Evolutionary conservation across 306 rosid genomes (phyloP), one percentile per base, ranked within the genome.

Genomic region (Trifolium repens): DNA sequence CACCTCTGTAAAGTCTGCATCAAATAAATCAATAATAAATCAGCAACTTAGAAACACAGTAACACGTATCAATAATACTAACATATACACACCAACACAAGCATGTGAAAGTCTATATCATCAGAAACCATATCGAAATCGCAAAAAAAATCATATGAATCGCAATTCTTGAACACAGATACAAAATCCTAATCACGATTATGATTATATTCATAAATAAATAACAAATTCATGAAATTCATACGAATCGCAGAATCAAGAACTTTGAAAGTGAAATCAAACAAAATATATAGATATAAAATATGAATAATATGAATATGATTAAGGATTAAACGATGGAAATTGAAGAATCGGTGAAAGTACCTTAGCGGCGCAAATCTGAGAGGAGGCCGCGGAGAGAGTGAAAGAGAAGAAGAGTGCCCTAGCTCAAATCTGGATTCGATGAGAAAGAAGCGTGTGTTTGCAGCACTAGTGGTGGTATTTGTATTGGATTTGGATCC

Each of bases 11-110:
- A 22, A 22, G 24, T 22, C 24, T 22, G 35, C 5, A n/a, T 9
- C 17, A 72, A 67, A 35, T 12, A 68, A 80, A 68, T 80, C 62
- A 47, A 68, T 22, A 22, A 80, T 5, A 60, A 59, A 35, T 17
- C 75, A 34, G 16, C 59, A 57, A 34, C 57, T 2, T 13, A 7
- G 34, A 72, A 27, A 19, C 26, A 30, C 37, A 47, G 71, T 8
- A 27, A 9, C 11, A 7, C 22, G 46, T 57, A 67, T 24, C 10
- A 43, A 74, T 24, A 44, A 6, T 15, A 53, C 10, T 30, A 30
- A 30, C 34, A 30, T 30, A 37, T 37, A 15, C 0, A 39, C 5
- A 52, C 1, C 39, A 40, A 8, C 7, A 70, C 12, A 3, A 4
- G 26, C 8, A n/a, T 50, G 17, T 13, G n/a, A 47, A 47, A 63